These are phyloP conservation scores for Diaporthe ilicicola DNA, from an alignment of 2,329 filamentous ascomycete species.

Conservation along the genomic window DNA sequence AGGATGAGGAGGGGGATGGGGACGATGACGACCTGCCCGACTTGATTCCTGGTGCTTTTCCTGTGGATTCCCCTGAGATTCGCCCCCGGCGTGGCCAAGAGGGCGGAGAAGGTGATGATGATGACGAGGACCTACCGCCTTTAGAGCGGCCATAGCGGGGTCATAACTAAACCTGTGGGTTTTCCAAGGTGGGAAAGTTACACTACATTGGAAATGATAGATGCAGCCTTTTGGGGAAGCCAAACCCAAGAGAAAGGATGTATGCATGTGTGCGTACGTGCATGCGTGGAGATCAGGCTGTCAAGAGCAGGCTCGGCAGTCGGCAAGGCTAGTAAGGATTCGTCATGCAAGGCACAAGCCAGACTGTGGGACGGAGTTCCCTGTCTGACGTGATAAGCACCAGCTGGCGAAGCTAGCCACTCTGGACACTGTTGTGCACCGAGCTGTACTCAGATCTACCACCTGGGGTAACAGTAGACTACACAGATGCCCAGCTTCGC, in stretches of 20 bases:
- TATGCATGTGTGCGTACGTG: not conserved
- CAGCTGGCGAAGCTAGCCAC: not conserved
- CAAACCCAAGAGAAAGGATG: not conserved
- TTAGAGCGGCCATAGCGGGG: not conserved
- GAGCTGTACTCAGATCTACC: not conserved
- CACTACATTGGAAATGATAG: not conserved
- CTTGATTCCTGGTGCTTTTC: not conserved
- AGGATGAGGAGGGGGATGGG: not conserved
- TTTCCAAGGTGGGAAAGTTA: not conserved
- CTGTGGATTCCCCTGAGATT: not conserved
- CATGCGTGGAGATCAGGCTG: not conserved
- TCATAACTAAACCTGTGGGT: not conserved
- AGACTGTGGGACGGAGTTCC: not conserved
- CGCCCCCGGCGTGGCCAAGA: not conserved
- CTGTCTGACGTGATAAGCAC: not conserved
- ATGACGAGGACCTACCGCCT: constrained; percentile 1
- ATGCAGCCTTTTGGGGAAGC: not conserved
- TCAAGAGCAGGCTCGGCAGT: constrained; percentile 5
- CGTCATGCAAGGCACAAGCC: constrained; percentile 18
- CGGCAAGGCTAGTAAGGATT: constrained; percentile 26
- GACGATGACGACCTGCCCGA: constrained; percentile 6
- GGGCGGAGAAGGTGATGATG: not conserved
- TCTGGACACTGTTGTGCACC: not conserved
- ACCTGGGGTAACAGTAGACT: not conserved
- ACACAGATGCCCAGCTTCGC: not conserved